Evolutionary conservation across 192 early-diverging fungal genomes (phyloP).

Genomic region (Coemansia sp.): DNA sequence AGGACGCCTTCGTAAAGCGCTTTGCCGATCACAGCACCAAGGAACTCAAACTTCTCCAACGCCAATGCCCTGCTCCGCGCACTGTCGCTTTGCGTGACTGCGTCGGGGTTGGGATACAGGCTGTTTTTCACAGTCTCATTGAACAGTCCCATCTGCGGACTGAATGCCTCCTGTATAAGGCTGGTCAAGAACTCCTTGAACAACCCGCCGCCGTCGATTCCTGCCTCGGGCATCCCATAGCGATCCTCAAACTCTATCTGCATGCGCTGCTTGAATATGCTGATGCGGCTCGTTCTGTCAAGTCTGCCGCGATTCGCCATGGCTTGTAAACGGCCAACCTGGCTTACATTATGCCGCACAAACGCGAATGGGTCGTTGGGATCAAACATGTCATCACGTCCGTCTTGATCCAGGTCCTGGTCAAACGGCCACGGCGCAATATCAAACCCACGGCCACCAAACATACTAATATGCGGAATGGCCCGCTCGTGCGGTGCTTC

Average conservation of each 20-base stretch:
- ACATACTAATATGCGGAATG: not conserved
- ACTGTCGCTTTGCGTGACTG: constrained; percentile 20
- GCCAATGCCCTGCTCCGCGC: constrained; percentile 36
- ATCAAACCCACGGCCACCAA: constrained; percentile 7
- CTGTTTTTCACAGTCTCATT: constrained; percentile 63
- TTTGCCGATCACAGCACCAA: constrained; percentile 82
- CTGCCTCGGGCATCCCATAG: constrained; percentile 82
- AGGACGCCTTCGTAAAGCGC: constrained; percentile 85
- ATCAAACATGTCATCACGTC: not conserved
- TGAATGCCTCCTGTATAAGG: constrained; percentile 71
- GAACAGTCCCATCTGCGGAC: constrained; percentile 69
- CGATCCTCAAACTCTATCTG: constrained; percentile 84
- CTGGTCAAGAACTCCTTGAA: constrained; percentile 97
- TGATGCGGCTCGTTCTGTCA: constrained; percentile 35
- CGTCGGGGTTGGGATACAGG: constrained; percentile 72
- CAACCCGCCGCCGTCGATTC: constrained; percentile 95
- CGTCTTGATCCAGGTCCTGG: not conserved
- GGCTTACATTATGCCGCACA: not conserved
- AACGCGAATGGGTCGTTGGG: constrained; percentile 13
- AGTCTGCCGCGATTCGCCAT: constrained; percentile 19
- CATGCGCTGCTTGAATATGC: constrained; percentile 71
- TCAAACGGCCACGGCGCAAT: constrained; percentile 7
- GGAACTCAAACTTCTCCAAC: constrained; percentile 67
- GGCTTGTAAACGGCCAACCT: not conserved
- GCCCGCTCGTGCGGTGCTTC: not conserved